Percentiles rank a stretch among this genome's conserved stretches.
These are phyloP conservation scores for Lactuca saligna DNA, from an alignment of 129 eudicot genomes.

Conservation along the genomic window DNA sequence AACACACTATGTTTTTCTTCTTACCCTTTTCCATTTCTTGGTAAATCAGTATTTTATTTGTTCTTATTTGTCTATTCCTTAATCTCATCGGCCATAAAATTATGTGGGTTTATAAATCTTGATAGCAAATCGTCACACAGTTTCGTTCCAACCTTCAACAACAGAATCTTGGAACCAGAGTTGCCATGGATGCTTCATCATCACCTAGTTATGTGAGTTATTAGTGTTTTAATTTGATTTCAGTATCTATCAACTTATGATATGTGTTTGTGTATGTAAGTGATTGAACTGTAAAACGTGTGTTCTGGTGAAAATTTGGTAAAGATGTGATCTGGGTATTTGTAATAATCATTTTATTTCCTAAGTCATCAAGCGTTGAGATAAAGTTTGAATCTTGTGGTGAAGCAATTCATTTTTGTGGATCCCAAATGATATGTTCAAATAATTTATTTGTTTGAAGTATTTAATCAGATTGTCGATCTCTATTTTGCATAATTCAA, in stretches of 20 bases:
- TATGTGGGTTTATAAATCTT: constrained; percentile 10
- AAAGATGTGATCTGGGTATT: no score
- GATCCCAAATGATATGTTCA: neutral
- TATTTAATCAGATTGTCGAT: neutral
- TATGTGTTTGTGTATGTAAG: neutral
- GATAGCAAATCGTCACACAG: constrained; percentile 13
- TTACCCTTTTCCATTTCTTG: constrained; percentile 29
- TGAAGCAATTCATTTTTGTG: neutral
- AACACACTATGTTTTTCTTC: constrained; percentile 20
- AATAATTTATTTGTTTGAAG: neutral
- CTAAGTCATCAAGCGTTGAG: constrained; percentile 1
- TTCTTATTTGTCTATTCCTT: constrained; percentile 22
- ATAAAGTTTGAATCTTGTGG: neutral
- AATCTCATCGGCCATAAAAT: constrained; percentile 23
- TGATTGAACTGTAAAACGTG: neutral
- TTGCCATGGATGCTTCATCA: constrained; percentile 29
- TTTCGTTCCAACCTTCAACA: constrained; percentile 16
- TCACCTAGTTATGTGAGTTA: constrained; percentile 31
- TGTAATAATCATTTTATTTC: neutral
- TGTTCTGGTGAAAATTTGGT: no score
- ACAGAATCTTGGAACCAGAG: constrained; percentile 17
- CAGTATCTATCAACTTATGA: neutral
- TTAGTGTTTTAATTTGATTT: neutral
- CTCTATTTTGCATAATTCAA: neutral
- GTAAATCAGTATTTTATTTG: constrained; percentile 25